Base-by-base conservation (phyloP, 257 asterid species). In the Nicotiana tabacum region DNA sequence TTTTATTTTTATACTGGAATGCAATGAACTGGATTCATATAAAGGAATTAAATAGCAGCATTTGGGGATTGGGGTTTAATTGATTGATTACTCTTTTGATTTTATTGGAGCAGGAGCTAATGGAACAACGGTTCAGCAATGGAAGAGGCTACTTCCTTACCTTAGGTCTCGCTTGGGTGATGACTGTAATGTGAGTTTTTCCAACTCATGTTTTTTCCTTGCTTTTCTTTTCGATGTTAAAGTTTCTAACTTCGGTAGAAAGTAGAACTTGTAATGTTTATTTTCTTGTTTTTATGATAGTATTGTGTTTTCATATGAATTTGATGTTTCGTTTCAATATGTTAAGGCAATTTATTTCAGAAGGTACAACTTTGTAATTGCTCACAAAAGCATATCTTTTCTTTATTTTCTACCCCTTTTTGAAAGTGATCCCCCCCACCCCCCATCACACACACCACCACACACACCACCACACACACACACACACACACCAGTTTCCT, bases 71-170 rank as follows among this genome's bases (percentile, higher is more conserved):
- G 62, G 13, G 62, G 62, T 24, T 60, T 24, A 24, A 35, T 48
- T 76, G 27, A 48, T 12, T 24, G 39, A 17, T 48, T 0, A 8
- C 17, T 81, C 9, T 51, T n/a, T 51, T 51, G 61, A 29, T 79
- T 39, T 30, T 66, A 16, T 81, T 66, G 62, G 9, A 53, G 79
- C 90, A 96, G 99, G 99, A 68, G 98, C 99, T 82, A 96, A 94
- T 89, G 99, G 99, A 87, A 90, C 85, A 66, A 91, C 99, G 3
- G 99, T 92, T 51, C 93, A 91, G 89, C 97, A 96, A 89, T 96
- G 98, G 99, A 94, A 93, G 92, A 93, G 90, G 53, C 89, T 94
- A 84, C 85, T 96, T 86, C 99, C 99, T 60, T 91, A 88, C 82
- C 87, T 96, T 68, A 89, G 93, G 91, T 93, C 97, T 87, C 95